phyloP scores from a whole-genome alignment of 2,329 filamentous ascomycete species.

The Cladobotryum mycophilum region DNA sequence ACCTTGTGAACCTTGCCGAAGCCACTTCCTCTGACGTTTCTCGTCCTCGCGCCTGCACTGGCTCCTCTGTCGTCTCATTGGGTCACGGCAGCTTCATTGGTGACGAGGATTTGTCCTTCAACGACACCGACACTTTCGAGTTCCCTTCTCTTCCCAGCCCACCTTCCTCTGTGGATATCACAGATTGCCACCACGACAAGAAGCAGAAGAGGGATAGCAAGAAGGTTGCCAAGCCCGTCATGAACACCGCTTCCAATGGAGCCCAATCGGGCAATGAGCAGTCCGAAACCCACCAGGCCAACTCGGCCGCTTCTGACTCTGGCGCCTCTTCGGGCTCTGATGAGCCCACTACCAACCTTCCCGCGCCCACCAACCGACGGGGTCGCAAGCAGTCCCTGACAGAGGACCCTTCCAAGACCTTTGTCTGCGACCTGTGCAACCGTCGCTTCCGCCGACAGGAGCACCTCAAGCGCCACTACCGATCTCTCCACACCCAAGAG shows the following conservation, averaged over 20 bases:
- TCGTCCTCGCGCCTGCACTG: conserved; percentile 63
- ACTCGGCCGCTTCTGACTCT: conserved; percentile 33
- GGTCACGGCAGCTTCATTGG: conserved; percentile 74
- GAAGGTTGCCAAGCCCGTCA: conserved; percentile 38
- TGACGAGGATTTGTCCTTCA: conserved; percentile 69
- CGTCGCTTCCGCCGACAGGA: conserved; percentile 97
- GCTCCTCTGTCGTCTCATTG: conserved; percentile 59
- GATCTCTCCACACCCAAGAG: conserved; percentile 95
- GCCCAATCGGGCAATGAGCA: conserved; percentile 31
- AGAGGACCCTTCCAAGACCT: conserved; percentile 96
- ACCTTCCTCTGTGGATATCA: conserved; percentile 30
- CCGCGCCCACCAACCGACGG: conserved; percentile 71
- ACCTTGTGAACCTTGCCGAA: conserved; percentile 60
- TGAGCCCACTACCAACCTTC: conserved; percentile 35
- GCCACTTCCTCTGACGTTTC: conserved; percentile 53
- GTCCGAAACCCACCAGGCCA: conserved; percentile 28
- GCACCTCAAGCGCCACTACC: conserved; percentile 97
- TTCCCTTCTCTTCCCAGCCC: conserved; percentile 59
- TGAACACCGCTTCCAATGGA: conserved; percentile 35
- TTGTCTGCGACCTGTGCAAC: conserved; percentile 92
- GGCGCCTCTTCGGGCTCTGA: conserved; percentile 39
- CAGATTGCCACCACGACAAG: conserved; percentile 50
- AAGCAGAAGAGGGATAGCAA: conserved; percentile 48
- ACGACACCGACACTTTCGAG: conserved; percentile 58
- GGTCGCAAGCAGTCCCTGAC: conserved; percentile 98